Conservation (phyloP, 1,139 yeast genomes). For the Candida dubliniensis region DNA sequence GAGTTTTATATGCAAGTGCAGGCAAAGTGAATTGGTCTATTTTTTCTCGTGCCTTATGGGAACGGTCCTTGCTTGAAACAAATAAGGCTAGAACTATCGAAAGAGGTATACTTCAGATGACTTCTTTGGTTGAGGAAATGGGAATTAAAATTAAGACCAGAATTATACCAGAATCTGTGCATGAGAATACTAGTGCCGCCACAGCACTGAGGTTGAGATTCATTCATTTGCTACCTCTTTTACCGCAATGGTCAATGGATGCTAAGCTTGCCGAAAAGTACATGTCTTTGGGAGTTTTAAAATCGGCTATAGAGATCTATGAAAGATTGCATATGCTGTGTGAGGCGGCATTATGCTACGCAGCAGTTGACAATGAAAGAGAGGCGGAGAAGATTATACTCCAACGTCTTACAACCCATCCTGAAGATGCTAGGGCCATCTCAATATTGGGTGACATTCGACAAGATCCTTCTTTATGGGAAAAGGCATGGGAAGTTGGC, state of each 20-base stretch:
- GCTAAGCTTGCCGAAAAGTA: constrained; percentile 81
- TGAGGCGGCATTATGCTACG: constrained; percentile 89
- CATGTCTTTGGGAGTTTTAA: constrained; percentile 80
- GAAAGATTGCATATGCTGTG: constrained; percentile 73
- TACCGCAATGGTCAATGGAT: constrained; percentile 89
- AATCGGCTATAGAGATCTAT: constrained; percentile 88
- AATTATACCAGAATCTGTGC: constrained; percentile 51
- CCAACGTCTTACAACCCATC: constrained; percentile 53
- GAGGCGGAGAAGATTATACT: constrained; percentile 64
- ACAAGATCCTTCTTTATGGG: constrained; percentile 77
- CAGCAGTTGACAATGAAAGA: constrained; percentile 74
- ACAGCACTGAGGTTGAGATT: constrained; percentile 60
- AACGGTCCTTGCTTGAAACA: constrained; percentile 81
- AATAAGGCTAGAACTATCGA: constrained; percentile 83
- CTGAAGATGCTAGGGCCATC: constrained; percentile 81
- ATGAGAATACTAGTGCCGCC: constrained; percentile 26
- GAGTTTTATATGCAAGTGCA: constrained; percentile 60
- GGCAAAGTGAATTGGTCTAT: constrained; percentile 69
- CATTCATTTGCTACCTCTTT: constrained; percentile 71
- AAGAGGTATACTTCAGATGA: constrained; percentile 91
- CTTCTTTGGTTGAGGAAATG: constrained; percentile 85
- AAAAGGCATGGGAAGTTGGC: constrained; percentile 83
- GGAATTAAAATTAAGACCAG: constrained; percentile 68
- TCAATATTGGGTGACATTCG: constrained; percentile 85
- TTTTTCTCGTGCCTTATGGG: constrained; percentile 86